Conservation (phyloP, 2,329 filamentous ascomycete genomes). For the Sporothrix euskadiensis region DNA sequence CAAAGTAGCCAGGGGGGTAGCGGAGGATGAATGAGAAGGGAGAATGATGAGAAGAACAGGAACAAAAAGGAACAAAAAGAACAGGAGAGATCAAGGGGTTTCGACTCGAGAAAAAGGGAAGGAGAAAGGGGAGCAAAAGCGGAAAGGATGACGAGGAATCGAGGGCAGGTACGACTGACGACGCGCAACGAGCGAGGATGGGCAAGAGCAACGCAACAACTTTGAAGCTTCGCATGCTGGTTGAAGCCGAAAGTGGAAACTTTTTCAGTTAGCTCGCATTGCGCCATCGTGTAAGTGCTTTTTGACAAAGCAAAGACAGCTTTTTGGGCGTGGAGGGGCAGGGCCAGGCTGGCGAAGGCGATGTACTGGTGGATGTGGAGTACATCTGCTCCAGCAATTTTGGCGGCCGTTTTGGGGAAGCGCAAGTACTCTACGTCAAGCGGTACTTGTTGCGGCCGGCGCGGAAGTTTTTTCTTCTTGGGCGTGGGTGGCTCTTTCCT, state of each 20-base stretch:
- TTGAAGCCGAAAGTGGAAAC: slow-evolving; percentile 26
- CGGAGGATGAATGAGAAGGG: background rate
- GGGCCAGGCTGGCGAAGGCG: slow-evolving; percentile 7
- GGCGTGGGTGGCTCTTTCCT: background rate
- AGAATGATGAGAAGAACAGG: background rate
- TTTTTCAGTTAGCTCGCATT: slow-evolving; percentile 32
- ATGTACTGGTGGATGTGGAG: background rate
- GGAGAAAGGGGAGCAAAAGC: background rate
- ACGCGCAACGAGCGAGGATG: slow-evolving; percentile 1
- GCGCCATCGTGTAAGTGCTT: slow-evolving; percentile 33
- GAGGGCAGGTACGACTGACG: slow-evolving; percentile 8
- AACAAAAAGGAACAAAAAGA: background rate
- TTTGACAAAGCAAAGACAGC: slow-evolving; percentile 21
- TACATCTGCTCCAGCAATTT: background rate
- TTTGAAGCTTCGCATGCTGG: slow-evolving; percentile 5
- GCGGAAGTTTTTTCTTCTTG: slow-evolving; percentile 18
- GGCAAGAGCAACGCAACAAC: slow-evolving; percentile 19
- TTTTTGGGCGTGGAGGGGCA: slow-evolving; percentile 8
- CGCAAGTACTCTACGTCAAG: background rate
- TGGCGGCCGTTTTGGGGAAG: background rate
- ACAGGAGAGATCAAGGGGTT: background rate
- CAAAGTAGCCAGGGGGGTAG: slow-evolving; percentile 6
- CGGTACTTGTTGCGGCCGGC: background rate
- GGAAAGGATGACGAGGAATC: background rate
- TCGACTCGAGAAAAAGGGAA: background rate